Percentiles rank a stretch among this genome's conserved stretches.
Conservation (phyloP, 441 rosid species). For the Adansonia madagascariensis region DNA sequence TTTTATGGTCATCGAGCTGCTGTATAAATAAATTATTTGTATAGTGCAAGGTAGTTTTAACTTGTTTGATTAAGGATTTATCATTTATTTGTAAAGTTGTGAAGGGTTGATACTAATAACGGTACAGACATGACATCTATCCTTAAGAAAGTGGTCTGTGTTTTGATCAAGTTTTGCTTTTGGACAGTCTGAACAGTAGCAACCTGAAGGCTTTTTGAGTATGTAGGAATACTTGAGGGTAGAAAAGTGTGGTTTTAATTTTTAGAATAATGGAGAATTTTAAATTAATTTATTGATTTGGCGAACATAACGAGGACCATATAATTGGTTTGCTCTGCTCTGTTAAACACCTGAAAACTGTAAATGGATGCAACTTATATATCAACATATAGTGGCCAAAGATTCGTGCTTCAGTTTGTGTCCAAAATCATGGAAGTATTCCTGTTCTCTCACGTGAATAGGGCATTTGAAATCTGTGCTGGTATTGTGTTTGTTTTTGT, state of each 20-base stretch:
- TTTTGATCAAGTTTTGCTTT: background rate
- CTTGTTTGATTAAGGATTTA: background rate
- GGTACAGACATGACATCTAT: slow-evolving; percentile 11
- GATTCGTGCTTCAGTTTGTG: background rate
- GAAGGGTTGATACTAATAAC: slow-evolving; percentile 1
- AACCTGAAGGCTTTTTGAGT: background rate
- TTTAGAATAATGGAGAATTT: background rate
- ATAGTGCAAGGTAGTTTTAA: slow-evolving; percentile 3
- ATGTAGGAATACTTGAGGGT: background rate
- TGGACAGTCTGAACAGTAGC: background rate
- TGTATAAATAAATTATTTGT: background rate
- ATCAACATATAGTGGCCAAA: background rate
- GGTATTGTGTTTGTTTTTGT: background rate
- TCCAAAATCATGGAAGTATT: slow-evolving; percentile 10
- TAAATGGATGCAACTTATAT: background rate
- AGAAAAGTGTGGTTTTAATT: background rate
- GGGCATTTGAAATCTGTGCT: background rate
- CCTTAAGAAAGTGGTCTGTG: background rate
- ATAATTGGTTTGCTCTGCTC: background rate
- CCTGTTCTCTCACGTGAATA: background rate
- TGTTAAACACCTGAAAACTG: background rate
- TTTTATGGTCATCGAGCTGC: background rate
- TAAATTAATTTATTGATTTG: slow-evolving; percentile 12
- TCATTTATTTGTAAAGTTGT: background rate
- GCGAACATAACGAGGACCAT: background rate